Evolutionary conservation across 805 yeast species (phyloP).

Genomic region (Monosporozyma siamensis): DNA sequence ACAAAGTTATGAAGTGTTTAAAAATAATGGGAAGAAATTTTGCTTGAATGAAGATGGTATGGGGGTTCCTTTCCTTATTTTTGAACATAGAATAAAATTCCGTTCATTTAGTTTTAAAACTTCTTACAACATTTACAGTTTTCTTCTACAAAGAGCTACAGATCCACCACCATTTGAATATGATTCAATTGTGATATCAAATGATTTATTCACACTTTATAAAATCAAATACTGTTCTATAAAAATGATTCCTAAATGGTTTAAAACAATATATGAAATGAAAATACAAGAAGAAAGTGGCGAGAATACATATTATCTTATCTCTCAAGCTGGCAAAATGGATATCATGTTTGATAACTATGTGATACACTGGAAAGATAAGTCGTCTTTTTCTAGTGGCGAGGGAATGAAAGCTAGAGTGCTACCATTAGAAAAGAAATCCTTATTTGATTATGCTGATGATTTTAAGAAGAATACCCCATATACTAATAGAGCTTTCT

Average conservation of each 20-base stretch:
- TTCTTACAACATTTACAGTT: slow-evolving; percentile 9
- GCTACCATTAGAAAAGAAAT: background rate
- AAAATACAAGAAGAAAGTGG: background rate
- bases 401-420: background rate
- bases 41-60: slow-evolving; percentile 11
- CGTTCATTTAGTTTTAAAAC: too few relatives aligned
- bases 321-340: background rate
- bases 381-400: background rate
- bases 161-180: slow-evolving; percentile 13
- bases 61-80: slow-evolving; percentile 12
- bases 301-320: background rate
- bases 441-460: background rate
- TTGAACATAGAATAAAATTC: too few relatives aligned
- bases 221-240: slow-evolving; percentile 5
- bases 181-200: slow-evolving; percentile 5
- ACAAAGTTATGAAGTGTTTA: slow-evolving; percentile 12
- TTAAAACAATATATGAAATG: background rate
- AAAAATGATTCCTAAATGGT: background rate
- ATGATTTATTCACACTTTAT: slow-evolving; percentile 6
- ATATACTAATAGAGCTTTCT: background rate
- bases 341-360: background rate
- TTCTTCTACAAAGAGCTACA: slow-evolving; percentile 2
- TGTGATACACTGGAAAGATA: background rate
- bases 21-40: slow-evolving; percentile 3
- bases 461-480: background rate